These are phyloP conservation scores for Xylaria palmicola DNA, from an alignment of 495 filamentous ascomycete genomes.

Conservation along the genomic window DNA sequence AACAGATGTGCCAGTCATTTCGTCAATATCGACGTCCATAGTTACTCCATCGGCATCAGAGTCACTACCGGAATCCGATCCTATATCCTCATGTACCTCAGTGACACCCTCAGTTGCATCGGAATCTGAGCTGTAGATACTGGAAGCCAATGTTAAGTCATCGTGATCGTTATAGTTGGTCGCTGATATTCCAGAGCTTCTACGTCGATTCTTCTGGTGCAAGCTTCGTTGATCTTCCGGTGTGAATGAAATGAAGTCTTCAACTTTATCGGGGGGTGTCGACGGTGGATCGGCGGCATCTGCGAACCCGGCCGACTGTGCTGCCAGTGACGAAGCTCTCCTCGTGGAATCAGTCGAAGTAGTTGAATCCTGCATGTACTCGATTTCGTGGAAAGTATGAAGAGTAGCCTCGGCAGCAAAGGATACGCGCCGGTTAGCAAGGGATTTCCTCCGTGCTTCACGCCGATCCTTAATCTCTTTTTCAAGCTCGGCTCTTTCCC, in stretches of 20 bases:
- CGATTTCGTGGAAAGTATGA: constrained; percentile 95
- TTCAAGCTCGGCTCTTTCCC: constrained; percentile 63
- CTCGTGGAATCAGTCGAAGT: constrained; percentile 77
- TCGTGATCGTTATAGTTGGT: constrained; percentile 60
- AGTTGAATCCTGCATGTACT: constrained; percentile 83
- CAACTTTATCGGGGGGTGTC: constrained; percentile 59
- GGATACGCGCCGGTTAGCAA: constrained; percentile 90
- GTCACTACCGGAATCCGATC: constrained; percentile 51
- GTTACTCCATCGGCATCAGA: constrained; percentile 70
- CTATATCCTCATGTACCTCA: constrained; percentile 54
- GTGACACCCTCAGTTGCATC: constrained; percentile 58
- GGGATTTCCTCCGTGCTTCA: constrained; percentile 86
- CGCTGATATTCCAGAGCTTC: constrained; percentile 63
- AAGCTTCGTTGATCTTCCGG: constrained; percentile 69
- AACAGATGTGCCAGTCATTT: constrained; percentile 66
- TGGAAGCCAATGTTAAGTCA: constrained; percentile 70
- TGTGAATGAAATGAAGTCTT: constrained; percentile 61
- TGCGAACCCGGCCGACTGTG: constrained; percentile 48
- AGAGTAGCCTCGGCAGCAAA: constrained; percentile 97
- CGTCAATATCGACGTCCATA: constrained; percentile 69
- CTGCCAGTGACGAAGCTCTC: constrained; percentile 61
- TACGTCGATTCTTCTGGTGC: constrained; percentile 62
- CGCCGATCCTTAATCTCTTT: constrained; percentile 69
- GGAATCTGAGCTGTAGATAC: constrained; percentile 71
- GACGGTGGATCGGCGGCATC: constrained; percentile 63